These are phyloP conservation scores for Tubosaeta sp. DNA, from an alignment of 768 basidiomycete genomes.

Conservation along the genomic window DNA sequence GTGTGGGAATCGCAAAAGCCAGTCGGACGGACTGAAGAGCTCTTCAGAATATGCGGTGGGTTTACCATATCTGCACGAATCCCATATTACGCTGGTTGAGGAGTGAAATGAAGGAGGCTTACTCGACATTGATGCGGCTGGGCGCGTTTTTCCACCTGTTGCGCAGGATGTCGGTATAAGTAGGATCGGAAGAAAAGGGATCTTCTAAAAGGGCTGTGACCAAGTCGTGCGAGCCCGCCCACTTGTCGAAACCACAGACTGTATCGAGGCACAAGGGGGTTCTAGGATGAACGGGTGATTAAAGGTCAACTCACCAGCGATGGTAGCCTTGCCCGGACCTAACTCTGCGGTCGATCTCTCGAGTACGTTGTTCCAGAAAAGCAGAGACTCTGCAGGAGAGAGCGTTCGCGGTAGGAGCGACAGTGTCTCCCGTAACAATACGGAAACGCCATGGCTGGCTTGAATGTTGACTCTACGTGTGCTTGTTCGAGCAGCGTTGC, in stretches of 20 bases:
- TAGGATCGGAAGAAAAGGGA: constrained; percentile 55
- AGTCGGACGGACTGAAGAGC: constrained; percentile 46
- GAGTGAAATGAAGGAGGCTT: constrained; percentile 4
- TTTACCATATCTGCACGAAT: constrained; percentile 20
- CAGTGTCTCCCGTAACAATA: constrained; percentile 46
- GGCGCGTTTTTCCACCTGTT: constrained; percentile 45
- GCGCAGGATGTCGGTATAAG: constrained; percentile 40
- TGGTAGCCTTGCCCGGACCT: constrained; percentile 36
- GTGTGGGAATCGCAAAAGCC: constrained; percentile 52
- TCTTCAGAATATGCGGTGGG: constrained; percentile 17
- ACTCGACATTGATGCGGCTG: constrained; percentile 25
- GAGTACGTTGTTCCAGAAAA: constrained; percentile 47
- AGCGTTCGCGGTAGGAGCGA: constrained; percentile 45
- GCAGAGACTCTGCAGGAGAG: constrained; percentile 30
- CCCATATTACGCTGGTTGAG: background rate
- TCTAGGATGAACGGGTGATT: constrained; percentile 1
- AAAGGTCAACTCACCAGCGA: constrained; percentile 42
- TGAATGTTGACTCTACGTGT: background rate
- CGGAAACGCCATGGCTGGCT: constrained; percentile 34
- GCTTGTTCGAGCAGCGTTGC: constrained; percentile 4
- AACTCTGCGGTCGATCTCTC: constrained; percentile 30
- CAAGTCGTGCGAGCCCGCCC: constrained; percentile 51
- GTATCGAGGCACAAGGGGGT: background rate
- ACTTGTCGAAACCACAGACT: constrained; percentile 60
- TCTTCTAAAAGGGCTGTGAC: constrained; percentile 70